These are phyloP conservation scores for Xylariaceae sp. DNA, from an alignment of 2,329 filamentous ascomycete species.

Conservation along the genomic window DNA sequence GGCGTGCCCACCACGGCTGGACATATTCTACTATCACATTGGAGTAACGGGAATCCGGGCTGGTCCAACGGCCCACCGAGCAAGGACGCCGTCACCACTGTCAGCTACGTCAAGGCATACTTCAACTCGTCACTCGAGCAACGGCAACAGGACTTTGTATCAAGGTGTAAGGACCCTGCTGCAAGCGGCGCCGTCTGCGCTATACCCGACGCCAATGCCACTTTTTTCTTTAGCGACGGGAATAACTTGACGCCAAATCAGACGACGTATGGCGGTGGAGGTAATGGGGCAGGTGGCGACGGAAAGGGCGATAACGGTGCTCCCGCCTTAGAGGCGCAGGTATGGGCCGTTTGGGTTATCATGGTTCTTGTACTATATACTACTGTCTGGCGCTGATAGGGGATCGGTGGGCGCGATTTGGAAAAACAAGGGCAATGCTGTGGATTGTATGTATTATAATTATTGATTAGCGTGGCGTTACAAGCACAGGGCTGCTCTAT, in stretches of 20 bases:
- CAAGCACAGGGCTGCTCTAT: neutral
- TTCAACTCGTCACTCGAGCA: constrained; percentile 62
- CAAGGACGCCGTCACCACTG: constrained; percentile 56
- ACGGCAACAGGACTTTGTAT: constrained; percentile 38
- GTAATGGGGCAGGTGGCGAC: neutral
- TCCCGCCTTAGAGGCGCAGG: constrained; percentile 2
- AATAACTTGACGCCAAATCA: constrained; percentile 47
- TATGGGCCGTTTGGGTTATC: constrained; percentile 13
- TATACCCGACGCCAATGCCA: constrained; percentile 45
- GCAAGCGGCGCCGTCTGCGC: constrained; percentile 42
- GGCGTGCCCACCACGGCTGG: constrained; percentile 59
- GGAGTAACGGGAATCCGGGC: constrained; percentile 68
- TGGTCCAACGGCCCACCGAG: constrained; percentile 70
- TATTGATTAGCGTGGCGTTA: constrained; percentile 6
- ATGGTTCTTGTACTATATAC: constrained; percentile 9
- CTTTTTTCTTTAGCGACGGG: constrained; percentile 48
- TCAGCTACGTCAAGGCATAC: constrained; percentile 72
- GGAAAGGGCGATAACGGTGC: constrained; percentile 6
- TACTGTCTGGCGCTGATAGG: neutral
- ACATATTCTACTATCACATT: constrained; percentile 67
- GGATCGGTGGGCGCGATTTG: neutral
- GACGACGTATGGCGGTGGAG: constrained; percentile 34
- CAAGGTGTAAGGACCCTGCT: constrained; percentile 40
- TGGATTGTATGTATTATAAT: neutral
- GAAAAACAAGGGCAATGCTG: neutral